A percentile compares a stretch with the other conserved stretches of the same genome.
phyloP scores from a whole-genome alignment of 2,329 filamentous ascomycete species.

The Dothiorella sarmentorum region DNA sequence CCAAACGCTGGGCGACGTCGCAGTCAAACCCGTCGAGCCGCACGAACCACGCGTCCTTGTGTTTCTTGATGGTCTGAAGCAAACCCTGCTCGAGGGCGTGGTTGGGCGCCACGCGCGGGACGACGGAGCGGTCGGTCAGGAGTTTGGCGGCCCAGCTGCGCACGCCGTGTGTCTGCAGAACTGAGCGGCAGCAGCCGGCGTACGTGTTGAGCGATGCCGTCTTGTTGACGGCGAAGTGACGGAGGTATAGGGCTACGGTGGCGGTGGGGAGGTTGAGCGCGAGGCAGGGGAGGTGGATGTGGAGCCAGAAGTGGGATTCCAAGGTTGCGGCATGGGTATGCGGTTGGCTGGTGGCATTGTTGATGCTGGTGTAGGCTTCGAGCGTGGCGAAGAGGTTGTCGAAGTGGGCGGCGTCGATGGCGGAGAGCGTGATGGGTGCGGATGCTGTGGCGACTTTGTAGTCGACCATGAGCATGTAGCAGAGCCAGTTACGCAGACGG shows the following conservation, averaged over 20 bases:
- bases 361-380: not conserved
- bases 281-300: not conserved
- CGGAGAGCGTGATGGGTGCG: not conserved
- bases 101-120: not conserved
- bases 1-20: not conserved
- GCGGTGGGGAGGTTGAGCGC: not conserved
- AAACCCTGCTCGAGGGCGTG: not conserved
- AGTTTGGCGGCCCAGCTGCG: no score
- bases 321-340: not conserved
- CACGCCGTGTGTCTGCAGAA: not conserved
- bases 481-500: not conserved
- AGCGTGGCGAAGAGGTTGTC: not conserved
- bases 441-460: not conserved
- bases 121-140: no score
- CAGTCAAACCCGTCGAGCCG: not conserved
- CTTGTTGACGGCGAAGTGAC: no score
- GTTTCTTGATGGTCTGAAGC: not conserved
- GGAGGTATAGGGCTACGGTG: no score
- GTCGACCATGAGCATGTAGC: not conserved
- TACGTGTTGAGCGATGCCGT: not conserved
- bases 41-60: not conserved
- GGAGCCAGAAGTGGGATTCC: not conserved
- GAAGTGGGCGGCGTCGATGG: not conserved
- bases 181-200: not conserved
- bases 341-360: not conserved